Evolutionary conservation across 2,329 filamentous ascomycete species (phyloP).

Genomic region (Tolypocladium ophioglossoides): DNA sequence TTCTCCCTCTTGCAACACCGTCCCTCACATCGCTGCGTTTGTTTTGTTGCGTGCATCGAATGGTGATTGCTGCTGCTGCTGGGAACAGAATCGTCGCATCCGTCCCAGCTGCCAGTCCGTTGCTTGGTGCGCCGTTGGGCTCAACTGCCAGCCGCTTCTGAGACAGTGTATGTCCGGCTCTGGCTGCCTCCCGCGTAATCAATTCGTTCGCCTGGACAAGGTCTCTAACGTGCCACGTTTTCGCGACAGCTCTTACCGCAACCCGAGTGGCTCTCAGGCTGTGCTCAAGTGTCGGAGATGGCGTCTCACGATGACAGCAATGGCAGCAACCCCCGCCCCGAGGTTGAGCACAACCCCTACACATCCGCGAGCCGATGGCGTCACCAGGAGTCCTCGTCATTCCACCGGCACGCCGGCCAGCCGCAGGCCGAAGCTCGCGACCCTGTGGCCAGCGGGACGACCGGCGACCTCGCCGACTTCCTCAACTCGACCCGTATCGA

Average conservation of each 20-base stretch:
- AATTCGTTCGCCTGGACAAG: not conserved
- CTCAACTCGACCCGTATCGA: constrained; percentile 44
- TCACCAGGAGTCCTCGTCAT: constrained; percentile 52
- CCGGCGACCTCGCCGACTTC: constrained; percentile 44
- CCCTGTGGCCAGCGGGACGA: constrained; percentile 25
- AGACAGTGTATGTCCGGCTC: not conserved
- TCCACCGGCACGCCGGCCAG: constrained; percentile 34
- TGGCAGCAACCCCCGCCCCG: not conserved
- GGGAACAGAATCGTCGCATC: not conserved
- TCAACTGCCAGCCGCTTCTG: not conserved
- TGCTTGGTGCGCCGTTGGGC: not conserved
- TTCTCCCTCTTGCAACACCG: not conserved
- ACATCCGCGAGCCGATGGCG: constrained; percentile 49
- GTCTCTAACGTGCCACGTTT: not conserved
- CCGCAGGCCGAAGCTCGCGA: constrained; percentile 16
- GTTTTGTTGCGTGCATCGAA: too few relatives aligned
- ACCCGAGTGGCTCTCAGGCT: not conserved
- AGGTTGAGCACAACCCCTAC: constrained; percentile 36
- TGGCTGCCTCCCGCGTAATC: not conserved
- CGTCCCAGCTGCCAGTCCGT: not conserved
- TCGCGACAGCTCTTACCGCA: not conserved
- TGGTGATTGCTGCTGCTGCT: not conserved
- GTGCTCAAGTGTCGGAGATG: not conserved
- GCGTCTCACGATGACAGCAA: not conserved
- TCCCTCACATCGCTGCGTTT: not conserved